Conservation (phyloP, 1,284 basidiomycete species). For the Mycena sp. region DNA sequence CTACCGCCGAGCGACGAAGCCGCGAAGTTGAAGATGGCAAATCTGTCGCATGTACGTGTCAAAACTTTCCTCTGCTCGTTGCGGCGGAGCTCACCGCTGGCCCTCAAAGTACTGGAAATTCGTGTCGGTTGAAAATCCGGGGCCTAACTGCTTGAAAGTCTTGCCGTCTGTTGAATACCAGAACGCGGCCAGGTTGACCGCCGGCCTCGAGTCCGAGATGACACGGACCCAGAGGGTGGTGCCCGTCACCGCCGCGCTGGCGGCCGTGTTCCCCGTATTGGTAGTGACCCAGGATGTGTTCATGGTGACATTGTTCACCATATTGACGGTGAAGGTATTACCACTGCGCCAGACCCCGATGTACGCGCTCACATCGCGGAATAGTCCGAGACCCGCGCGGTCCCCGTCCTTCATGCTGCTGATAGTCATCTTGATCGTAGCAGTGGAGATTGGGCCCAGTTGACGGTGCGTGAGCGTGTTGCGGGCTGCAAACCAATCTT, state of each 20-base stretch:
- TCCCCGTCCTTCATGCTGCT: constrained; percentile 36
- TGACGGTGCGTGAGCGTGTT: constrained; percentile 40
- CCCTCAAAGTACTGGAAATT: constrained; percentile 38
- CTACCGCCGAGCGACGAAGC: constrained; percentile 35
- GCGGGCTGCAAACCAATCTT: constrained; percentile 37
- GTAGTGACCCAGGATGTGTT: constrained; percentile 32
- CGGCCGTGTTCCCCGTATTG: constrained; percentile 31
- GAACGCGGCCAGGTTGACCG: constrained; percentile 28
- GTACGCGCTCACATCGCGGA: constrained; percentile 37
- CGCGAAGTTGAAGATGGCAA: constrained; percentile 40
- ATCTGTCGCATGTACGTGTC: constrained; percentile 25
- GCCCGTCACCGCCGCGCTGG: constrained; percentile 30
- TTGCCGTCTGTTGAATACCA: constrained; percentile 32
- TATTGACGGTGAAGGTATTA: constrained; percentile 23
- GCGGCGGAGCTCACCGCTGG: constrained; percentile 6
- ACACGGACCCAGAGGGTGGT: constrained; percentile 36
- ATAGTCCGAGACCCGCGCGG: constrained; percentile 36
- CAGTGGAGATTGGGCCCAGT: constrained; percentile 36
- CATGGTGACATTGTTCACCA: constrained; percentile 37
- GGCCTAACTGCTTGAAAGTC: constrained; percentile 27
- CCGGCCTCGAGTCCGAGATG: constrained; percentile 33
- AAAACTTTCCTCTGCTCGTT: neutral
- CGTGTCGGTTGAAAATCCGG: constrained; percentile 32
- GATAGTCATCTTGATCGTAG: constrained; percentile 35
- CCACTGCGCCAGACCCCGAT: constrained; percentile 34